Conservation (phyloP, 805 yeast genomes). For the Metschnikowia cubensis region DNA sequence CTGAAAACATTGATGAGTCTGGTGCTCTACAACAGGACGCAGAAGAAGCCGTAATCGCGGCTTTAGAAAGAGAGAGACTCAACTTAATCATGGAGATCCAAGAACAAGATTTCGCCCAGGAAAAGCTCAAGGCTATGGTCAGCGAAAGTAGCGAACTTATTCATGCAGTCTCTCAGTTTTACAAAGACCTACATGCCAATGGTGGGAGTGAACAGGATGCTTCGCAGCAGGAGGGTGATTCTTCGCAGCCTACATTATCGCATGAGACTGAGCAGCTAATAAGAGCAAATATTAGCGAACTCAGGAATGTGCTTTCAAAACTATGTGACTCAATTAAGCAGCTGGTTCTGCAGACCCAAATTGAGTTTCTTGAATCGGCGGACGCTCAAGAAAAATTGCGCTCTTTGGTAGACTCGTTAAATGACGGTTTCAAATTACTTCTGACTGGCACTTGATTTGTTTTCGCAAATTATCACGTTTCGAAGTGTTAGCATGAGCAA, state of each 20-base stretch:
- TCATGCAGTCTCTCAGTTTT: constrained; percentile 29
- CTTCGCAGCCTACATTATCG: neutral
- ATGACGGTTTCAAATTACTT: neutral
- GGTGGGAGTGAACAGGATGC: neutral
- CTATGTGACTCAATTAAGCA: neutral
- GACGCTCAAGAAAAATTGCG: neutral
- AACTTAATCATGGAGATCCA: constrained; percentile 37
- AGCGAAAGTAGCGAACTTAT: constrained; percentile 33
- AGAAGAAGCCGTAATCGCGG: constrained; percentile 17
- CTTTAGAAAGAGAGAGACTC: constrained; percentile 28
- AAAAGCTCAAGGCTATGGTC: constrained; percentile 30
- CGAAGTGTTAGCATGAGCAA: neutral
- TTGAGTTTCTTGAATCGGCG: neutral
- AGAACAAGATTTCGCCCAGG: constrained; percentile 31
- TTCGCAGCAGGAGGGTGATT: neutral
- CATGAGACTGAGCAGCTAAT: neutral
- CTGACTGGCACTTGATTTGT: neutral
- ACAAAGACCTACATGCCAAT: constrained; percentile 13
- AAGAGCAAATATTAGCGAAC: neutral
- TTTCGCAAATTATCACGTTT: neutral
- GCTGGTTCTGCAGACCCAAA: constrained; percentile 3
- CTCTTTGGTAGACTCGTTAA: constrained; percentile 1
- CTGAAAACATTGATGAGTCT: neutral
- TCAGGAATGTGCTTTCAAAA: neutral
- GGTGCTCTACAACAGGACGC: constrained; percentile 2